Evolutionary conservation across 169 alveolate species (phyloP), one percentile per base, ranked within the genome.

Genomic region (Eimeria nieschulzi): DNA sequence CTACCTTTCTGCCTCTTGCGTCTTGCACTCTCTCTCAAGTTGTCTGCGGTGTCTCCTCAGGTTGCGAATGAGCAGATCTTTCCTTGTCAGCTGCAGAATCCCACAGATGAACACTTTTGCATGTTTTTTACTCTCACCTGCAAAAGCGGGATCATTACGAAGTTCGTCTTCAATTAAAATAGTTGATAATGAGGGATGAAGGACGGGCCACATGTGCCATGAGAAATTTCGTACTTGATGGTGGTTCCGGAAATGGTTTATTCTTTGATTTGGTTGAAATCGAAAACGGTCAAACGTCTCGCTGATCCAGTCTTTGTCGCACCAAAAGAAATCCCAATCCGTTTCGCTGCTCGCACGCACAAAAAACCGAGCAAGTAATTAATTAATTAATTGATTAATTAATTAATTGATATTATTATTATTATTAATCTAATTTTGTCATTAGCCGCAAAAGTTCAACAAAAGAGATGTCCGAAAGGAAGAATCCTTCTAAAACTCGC

Each of bases 241-340:
- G 94, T 97, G 98, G 93, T 97, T 98, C 53, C 99, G 98, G 93
- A 96, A 97, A 92, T 98, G 99, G 76, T 97, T 97, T 19, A 98
- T 96, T 63, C 97, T 95, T 95, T 94, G 96, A 91, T 97, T 96
- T 46, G 98, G 96, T 83, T 95, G 96, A 26, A 97, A 91, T 83
- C 97, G 98, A 23, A 95, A 95, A 71, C 96, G 97, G 90, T 97
- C 98, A 91, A 97, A 94, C 8, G 95, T 96, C 72, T 97, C 98
- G 91, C 95, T 96, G 73, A 97, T 97, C 98, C 98, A 96, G 79
- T 97, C 99, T 92, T 97, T 96, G 94, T 97, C 99, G 66, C 98
- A 97, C 98, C 99, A 97, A 87, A 96, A 96, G 66, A 97, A 83
- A 94, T 97, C 98, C 98, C 98, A 97, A 26, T 97, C 98, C 15